phyloP scores from a whole-genome alignment of 2,329 filamentous ascomycete genomes.

The Scedosporium aurantiacum region DNA sequence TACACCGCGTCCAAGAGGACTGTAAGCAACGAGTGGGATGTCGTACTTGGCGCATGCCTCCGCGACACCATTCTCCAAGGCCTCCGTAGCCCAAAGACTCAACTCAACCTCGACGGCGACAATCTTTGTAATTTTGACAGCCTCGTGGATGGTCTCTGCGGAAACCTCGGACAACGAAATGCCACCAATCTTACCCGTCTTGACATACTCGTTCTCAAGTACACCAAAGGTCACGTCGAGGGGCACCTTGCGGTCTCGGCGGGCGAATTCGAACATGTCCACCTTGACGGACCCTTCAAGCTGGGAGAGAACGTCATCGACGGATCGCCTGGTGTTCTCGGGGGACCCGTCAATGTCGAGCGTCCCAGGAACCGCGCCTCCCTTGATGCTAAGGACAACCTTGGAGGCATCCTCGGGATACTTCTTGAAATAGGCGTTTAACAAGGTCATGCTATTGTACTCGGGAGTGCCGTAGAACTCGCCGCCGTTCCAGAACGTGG shows the following conservation, averaged over 20 bases:
- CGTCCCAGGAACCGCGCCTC: slow-evolving; percentile 28
- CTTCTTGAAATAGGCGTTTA: slow-evolving; percentile 51
- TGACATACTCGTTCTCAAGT: slow-evolving; percentile 36
- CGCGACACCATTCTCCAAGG: slow-evolving; percentile 39
- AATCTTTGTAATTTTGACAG: slow-evolving; percentile 31
- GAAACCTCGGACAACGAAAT: slow-evolving; percentile 41
- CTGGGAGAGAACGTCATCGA: slow-evolving; percentile 43
- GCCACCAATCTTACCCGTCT: slow-evolving; percentile 39
- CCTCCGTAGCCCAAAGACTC: slow-evolving; percentile 36
- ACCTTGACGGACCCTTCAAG: slow-evolving; percentile 46
- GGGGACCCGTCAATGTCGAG: slow-evolving; percentile 38
- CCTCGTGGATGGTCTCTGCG: slow-evolving; percentile 36
- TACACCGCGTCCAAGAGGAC: slow-evolving; percentile 51
- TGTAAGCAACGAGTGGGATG: slow-evolving; percentile 64
- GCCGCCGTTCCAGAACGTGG: slow-evolving; percentile 49
- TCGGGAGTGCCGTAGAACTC: slow-evolving; percentile 53
- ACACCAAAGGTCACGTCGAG: slow-evolving; percentile 30
- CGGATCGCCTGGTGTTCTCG: slow-evolving; percentile 40
- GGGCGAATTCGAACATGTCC: slow-evolving; percentile 48
- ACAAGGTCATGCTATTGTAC: slow-evolving; percentile 46
- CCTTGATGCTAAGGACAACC: slow-evolving; percentile 53
- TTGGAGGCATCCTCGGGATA: slow-evolving; percentile 54
- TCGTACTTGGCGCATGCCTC: slow-evolving; percentile 47
- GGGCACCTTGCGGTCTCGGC: slow-evolving; percentile 40
- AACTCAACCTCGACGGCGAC: slow-evolving; percentile 43